Evolutionary conservation across 352 stramenopile species (phyloP).

Genomic region (Globisporangium canariense): DNA sequence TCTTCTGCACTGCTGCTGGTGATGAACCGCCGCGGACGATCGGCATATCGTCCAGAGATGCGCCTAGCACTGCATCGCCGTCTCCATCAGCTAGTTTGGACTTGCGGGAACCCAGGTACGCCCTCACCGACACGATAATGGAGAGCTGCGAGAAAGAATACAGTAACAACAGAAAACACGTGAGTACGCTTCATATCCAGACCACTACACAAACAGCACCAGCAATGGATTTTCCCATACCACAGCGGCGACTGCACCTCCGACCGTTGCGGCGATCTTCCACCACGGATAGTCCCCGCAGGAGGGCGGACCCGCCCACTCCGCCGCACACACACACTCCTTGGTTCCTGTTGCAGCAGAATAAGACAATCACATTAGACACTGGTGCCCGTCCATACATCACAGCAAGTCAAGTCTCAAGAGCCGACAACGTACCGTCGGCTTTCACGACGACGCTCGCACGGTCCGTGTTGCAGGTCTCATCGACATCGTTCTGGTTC

Average conservation of each 20-base stretch:
- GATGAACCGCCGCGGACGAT: background rate
- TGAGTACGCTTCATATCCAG: background rate
- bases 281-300: conserved; percentile 40
- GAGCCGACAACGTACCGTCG: conserved; percentile 12
- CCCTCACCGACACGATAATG: conserved; percentile 28
- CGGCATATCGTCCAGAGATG: conserved; percentile 1
- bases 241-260: conserved; percentile 34
- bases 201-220: background rate
- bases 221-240: conserved; percentile 11
- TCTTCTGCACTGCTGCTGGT: background rate
- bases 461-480: conserved; percentile 34
- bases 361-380: background rate
- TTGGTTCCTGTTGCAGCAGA: conserved; percentile 18
- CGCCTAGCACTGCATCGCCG: conserved; percentile 10
- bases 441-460: conserved; percentile 19
- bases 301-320: conserved; percentile 39
- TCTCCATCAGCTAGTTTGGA: conserved; percentile 11
- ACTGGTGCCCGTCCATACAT: background rate
- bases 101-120: conserved; percentile 26
- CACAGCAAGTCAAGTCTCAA: background rate
- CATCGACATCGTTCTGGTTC: conserved; percentile 16
- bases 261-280: conserved; percentile 42
- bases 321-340: conserved; percentile 36
- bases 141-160: conserved; percentile 21
- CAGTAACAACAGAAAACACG: background rate